Percentiles rank a stretch among this genome's conserved stretches.
phyloP scores from a whole-genome alignment of 805 yeast genomes.

The Ogataea wickerhamii region DNA sequence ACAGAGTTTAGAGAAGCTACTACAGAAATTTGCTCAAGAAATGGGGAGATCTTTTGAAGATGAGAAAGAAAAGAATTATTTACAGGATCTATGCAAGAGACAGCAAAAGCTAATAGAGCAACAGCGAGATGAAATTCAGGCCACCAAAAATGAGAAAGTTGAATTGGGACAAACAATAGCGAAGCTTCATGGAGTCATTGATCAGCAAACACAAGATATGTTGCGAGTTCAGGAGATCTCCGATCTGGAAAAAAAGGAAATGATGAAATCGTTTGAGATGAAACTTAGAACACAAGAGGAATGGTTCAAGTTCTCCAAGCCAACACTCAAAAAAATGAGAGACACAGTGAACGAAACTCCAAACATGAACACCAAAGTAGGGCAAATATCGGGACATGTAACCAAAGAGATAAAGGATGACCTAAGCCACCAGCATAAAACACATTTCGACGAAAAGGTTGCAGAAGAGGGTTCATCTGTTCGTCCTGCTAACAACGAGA shows the following conservation, averaged over 20 bases:
- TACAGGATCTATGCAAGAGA: background rate
- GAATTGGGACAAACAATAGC: no score
- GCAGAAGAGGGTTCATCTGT: no score
- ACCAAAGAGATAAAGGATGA: no score
- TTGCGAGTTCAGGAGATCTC: conserved; percentile 4
- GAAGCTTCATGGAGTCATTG: background rate
- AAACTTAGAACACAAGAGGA: conserved; percentile 31
- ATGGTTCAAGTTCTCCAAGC: background rate
- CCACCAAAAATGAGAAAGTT: background rate
- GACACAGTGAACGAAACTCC: conserved; percentile 1
- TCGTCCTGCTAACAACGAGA: no score
- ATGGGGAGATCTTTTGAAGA: background rate
- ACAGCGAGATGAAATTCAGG: background rate
- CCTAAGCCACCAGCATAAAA: no score
- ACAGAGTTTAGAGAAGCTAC: background rate
- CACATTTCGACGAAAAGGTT: no score
- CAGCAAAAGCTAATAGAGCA: background rate
- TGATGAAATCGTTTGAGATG: conserved; percentile 30
- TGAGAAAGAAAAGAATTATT: background rate
- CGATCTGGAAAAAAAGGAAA: conserved; percentile 11
- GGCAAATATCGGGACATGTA: no score
- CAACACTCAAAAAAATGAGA: conserved; percentile 4
- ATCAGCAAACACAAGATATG: background rate
- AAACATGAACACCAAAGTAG: no score
- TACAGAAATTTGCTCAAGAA: background rate